Percentiles rank a stretch among this genome's conserved stretches.
Conservation (phyloP, 208 protist species). For the Lotmaria passim region DNA sequence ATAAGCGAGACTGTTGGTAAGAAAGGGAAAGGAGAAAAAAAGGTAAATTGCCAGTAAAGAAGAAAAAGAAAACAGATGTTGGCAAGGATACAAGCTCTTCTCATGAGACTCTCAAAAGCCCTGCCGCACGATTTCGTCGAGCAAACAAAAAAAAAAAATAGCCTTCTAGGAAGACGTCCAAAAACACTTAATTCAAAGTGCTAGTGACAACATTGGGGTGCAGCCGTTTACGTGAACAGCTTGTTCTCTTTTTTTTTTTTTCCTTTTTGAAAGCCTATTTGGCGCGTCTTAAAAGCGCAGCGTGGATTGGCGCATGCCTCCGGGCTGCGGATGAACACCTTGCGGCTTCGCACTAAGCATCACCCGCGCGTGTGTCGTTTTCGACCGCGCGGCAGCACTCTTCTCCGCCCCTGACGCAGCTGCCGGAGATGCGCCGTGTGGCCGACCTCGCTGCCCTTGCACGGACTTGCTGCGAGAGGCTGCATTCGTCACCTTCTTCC, state of each 20-base stretch:
- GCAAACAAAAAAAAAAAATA: constrained; percentile 17
- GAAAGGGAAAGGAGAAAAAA: not conserved
- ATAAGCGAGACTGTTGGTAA: not conserved
- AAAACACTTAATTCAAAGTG: too few species aligned
- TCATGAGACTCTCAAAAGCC: too few species aligned
- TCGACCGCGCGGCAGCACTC: constrained; percentile 1
- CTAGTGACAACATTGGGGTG: not conserved
- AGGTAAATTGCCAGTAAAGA: constrained; percentile 11
- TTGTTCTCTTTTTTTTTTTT: not conserved
- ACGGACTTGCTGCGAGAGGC: not conserved
- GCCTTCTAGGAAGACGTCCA: constrained; percentile 5
- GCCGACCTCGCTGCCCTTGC: not conserved
- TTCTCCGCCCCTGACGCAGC: not conserved
- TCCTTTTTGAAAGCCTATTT: not conserved
- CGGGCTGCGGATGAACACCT: constrained; percentile 9
- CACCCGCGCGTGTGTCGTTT: constrained; percentile 11
- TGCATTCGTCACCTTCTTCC: not conserved
- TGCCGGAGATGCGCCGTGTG: not conserved
- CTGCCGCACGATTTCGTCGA: not conserved
- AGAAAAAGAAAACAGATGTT: not conserved
- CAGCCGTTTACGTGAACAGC: too few species aligned
- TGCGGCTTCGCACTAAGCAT: not conserved
- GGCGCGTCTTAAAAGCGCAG: constrained; percentile 35
- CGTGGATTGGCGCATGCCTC: constrained; percentile 39
- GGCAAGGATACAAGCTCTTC: too few species aligned